Percentiles rank a stretch among this genome's conserved stretches.
Conservation (phyloP, 768 basidiomycete species). For the Leccinum incarnatum region DNA sequence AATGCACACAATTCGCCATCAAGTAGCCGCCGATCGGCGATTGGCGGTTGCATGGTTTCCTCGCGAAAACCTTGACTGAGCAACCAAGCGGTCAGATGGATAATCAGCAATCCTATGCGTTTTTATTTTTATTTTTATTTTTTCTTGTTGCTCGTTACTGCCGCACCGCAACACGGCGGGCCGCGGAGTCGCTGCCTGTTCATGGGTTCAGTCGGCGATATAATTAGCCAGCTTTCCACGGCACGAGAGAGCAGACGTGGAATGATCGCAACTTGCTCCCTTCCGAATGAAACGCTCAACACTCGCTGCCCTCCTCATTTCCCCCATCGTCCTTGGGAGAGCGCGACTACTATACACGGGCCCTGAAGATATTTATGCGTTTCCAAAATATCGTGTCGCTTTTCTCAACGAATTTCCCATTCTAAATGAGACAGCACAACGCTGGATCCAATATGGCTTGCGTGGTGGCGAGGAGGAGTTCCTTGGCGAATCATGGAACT, state of each 20-base stretch:
- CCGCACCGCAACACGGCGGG: slow-evolving; percentile 7
- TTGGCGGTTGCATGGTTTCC: slow-evolving; percentile 30
- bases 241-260: slow-evolving; percentile 9
- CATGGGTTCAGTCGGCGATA: slow-evolving; percentile 32
- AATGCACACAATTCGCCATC: slow-evolving; percentile 8
- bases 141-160: slow-evolving; percentile 1
- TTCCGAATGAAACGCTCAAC: slow-evolving; percentile 18
- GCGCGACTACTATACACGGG: slow-evolving; percentile 58
- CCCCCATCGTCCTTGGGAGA: slow-evolving; percentile 9
- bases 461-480: slow-evolving; percentile 76
- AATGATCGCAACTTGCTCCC: not conserved
- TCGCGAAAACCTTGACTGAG: slow-evolving; percentile 14
- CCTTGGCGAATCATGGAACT: slow-evolving; percentile 58
- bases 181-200: slow-evolving; percentile 28
- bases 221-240: slow-evolving; percentile 27
- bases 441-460: slow-evolving; percentile 72
- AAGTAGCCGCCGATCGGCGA: slow-evolving; percentile 28
- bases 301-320: slow-evolving; percentile 18
- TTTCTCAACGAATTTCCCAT: slow-evolving; percentile 81
- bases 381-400: slow-evolving; percentile 76
- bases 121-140: not conserved
- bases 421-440: slow-evolving; percentile 65
- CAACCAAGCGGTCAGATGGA: slow-evolving; percentile 3
- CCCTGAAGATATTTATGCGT: slow-evolving; percentile 78
- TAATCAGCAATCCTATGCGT: not conserved